Evolutionary conservation across 176 grass and related monocot species (phyloP), one percentile per base, ranked within the genome.

Genomic region (Raddia distichophylla): DNA sequence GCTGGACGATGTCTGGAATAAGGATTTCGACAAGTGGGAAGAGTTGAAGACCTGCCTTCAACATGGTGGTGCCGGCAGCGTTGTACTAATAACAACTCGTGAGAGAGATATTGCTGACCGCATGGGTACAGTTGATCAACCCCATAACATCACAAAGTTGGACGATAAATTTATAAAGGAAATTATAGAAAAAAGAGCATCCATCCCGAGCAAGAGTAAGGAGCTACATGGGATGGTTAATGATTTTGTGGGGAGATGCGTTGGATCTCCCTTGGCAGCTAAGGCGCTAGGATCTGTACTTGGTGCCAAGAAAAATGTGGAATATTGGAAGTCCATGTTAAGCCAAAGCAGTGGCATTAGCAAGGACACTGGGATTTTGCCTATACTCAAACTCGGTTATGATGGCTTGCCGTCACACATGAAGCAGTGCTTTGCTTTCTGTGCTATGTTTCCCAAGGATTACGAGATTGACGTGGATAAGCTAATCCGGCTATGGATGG

Each of bases 1-100:
- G 2, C 18, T 89, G 2, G 86, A 89, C 68, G 81, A 84, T 75
- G 86, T 80, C 7, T 89, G 86, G 86, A 80, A 89, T 67, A 58
- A 60, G 5, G 18, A 82, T 50, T 3, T 2, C 0, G 15, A 46
- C 5, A 54, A 77, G 13, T 89, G 77, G 82, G 17, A 47, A 13
- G 11, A 40, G 3, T n/a, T 89, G 5, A 77, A 54, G 65, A 45
- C 7, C 33, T 15, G 74, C 11, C 60, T 89, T n/a, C 56, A 32
- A 1, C 75, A 22, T 19, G 77, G 62, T 34, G 82, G 61, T 35
- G 10, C 18, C 19, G 82, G 87, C 0, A 85, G 82, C 50, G 69
- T 4, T 3, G n/a, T 89, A n/a, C 16, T 85, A 9, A 69, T 74
- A 18, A 89, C 86, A 16, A 80, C 81, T 9, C 81, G 81, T 9